A percentile compares a stretch with the other conserved stretches of the same genome.
Conservation (phyloP, 2,329 filamentous ascomycete genomes). For the Cryphonectria nitschkei region DNA sequence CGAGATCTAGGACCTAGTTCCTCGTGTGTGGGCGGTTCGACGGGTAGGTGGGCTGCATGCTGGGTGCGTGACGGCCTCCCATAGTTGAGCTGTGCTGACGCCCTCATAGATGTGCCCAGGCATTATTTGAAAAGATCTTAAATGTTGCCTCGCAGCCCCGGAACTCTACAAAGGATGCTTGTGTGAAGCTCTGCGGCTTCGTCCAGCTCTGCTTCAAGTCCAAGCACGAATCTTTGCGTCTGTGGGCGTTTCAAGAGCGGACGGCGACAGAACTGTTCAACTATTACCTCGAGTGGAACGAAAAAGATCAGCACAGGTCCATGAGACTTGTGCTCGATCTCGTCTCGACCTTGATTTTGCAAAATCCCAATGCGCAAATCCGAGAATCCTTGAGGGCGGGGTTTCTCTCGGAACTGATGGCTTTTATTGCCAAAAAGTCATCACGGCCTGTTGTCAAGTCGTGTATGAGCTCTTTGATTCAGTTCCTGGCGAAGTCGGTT, state of each 20-base stretch:
- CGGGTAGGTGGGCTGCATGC: constrained; percentile 15
- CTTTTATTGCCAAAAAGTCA: constrained; percentile 63
- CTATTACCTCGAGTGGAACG: constrained; percentile 70
- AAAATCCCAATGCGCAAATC: constrained; percentile 50
- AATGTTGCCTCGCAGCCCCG: constrained; percentile 56
- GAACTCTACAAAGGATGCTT: constrained; percentile 60
- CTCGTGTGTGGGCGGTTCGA: constrained; percentile 12
- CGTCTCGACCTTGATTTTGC: constrained; percentile 53
- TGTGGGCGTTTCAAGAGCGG: constrained; percentile 56
- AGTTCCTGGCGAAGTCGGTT: constrained; percentile 65
- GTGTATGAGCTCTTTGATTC: constrained; percentile 67
- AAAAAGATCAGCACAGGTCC: constrained; percentile 66
- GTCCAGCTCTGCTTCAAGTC: constrained; percentile 63
- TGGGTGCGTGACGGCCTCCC: neutral
- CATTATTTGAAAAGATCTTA: constrained; percentile 53
- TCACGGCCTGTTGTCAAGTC: constrained; percentile 70
- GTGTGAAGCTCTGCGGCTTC: constrained; percentile 64
- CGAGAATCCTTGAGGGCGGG: constrained; percentile 45
- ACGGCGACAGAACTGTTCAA: constrained; percentile 57
- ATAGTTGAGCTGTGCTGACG: neutral
- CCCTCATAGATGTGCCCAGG: constrained; percentile 40
- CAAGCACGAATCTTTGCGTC: constrained; percentile 43
- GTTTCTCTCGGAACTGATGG: constrained; percentile 57
- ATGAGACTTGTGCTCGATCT: constrained; percentile 66
- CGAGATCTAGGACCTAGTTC: neutral